Base-by-base conservation (phyloP, 345 rosid genomes). In the Lumnitzera littorea region DNA sequence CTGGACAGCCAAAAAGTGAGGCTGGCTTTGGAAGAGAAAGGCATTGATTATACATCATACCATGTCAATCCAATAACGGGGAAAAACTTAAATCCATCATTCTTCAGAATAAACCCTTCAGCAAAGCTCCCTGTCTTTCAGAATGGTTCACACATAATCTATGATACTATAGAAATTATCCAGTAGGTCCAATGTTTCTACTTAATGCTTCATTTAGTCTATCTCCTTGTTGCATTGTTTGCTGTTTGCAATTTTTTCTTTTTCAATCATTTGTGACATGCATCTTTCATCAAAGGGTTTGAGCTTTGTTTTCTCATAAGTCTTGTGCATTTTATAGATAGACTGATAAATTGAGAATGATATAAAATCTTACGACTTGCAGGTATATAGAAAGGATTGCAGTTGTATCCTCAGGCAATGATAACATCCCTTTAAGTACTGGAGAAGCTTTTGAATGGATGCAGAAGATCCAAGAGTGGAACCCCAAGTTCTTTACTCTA, bases 1-100 rank as follows among this genome's bases (percentile, higher is more conserved):
- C 36, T 87, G 68, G 91, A 92, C 74, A 82, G 96, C 77, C 96
- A 89, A 78, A 87, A 81, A 72, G 94, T 89, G 60, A 78, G 96
- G 63, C 75, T 92, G 36, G 89, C 89, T 60, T 73, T 85, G 78
- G 98, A 92, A 75, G 98, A 92, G 83, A 87, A 85, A 76, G 87
- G 85, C 58, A 76, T 92, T 27, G 98, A 89, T 63, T 92, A 92
- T 75, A 87, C 96, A 57, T 92, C 98, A 12, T 76, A 80, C 77
- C 96, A 85, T 85, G 87, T 78, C 60, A 92, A 84, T 70, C 96
- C 96, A 29, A 65, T 84, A 60, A 81, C 83, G 4, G 96, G 89
- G 67, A 84, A 87, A 81, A 86, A 84, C 66, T 82, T 89, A 88
- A 87, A 80, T 57, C 58, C 91, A n/a, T 84, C 82, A n/a, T 81